A percentile compares a stretch with the other conserved stretches of the same genome.
phyloP scores from a whole-genome alignment of 2,329 filamentous ascomycete species.

The Epichloe elymi region DNA sequence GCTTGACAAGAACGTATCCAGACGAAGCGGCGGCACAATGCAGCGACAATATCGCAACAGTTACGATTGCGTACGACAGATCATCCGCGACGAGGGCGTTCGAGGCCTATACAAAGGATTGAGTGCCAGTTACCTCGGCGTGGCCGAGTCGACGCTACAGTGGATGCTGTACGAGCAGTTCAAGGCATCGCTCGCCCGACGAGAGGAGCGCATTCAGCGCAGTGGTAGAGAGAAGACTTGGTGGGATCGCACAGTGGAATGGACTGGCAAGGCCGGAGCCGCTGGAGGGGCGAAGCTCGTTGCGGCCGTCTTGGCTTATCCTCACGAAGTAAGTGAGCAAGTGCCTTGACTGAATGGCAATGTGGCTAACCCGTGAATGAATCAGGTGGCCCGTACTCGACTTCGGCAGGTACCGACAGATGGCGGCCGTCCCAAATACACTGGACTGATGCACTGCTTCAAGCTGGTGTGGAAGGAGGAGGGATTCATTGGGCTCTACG shows the following conservation, averaged over 20 bases:
- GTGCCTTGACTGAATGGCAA: not conserved
- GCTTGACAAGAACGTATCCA: conserved; percentile 72
- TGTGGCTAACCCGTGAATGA: not conserved
- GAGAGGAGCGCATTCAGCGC: conserved; percentile 44
- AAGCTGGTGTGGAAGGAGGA: conserved; percentile 78
- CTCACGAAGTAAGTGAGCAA: conserved; percentile 60
- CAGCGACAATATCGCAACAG: conserved; percentile 73
- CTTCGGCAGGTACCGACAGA: conserved; percentile 71
- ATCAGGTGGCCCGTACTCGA: conserved; percentile 64
- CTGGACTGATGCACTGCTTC: conserved; percentile 79
- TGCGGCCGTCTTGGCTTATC: conserved; percentile 76
- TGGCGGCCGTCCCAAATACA: conserved; percentile 68
- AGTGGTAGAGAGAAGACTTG: conserved; percentile 50
- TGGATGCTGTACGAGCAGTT: conserved; percentile 93
- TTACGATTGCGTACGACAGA: conserved; percentile 74
- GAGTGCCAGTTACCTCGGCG: conserved; percentile 82
- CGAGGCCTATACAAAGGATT: conserved; percentile 78
- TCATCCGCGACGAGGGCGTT: conserved; percentile 67
- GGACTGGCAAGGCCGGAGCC: conserved; percentile 65
- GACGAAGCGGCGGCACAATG: conserved; percentile 37
- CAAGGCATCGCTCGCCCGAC: conserved; percentile 57
- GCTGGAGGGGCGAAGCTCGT: conserved; percentile 78
- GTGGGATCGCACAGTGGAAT: conserved; percentile 65
- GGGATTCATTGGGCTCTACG: conserved; percentile 74
- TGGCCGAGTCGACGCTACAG: conserved; percentile 80